These are phyloP conservation scores for Candida golubevii DNA, from an alignment of 805 yeast species.

Conservation along the genomic window DNA sequence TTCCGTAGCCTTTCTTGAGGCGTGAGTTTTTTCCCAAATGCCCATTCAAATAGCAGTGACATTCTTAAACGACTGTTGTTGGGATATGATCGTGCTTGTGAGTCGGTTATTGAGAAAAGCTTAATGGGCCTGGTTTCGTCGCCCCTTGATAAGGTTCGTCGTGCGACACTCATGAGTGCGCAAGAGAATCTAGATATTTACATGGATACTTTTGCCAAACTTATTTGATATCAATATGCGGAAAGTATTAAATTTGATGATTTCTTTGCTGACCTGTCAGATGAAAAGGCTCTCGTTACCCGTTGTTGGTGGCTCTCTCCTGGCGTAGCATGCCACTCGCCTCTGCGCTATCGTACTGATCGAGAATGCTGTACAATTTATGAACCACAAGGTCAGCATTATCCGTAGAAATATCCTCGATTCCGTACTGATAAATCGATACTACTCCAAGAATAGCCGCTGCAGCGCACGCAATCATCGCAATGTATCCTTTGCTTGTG, in stretches of 20 bases:
- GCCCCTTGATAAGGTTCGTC: conserved; percentile 8
- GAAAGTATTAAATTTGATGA: too few relatives aligned
- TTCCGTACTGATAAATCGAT: conserved; percentile 59
- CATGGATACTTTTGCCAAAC: too few relatives aligned
- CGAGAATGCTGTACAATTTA: conserved; percentile 29
- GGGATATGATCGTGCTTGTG: not conserved
- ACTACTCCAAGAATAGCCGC: conserved; percentile 58
- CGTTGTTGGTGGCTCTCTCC: not conserved
- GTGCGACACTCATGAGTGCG: not conserved
- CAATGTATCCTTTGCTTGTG: conserved; percentile 65
- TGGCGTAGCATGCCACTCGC: conserved; percentile 10
- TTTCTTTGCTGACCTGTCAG: too few relatives aligned
- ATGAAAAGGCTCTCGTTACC: too few relatives aligned
- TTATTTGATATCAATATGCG: too few relatives aligned
- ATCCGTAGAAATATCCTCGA: conserved; percentile 54
- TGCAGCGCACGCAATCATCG: conserved; percentile 49
- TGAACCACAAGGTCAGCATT: conserved; percentile 42
- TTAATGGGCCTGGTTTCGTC: too few relatives aligned
- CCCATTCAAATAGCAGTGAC: conserved; percentile 70
- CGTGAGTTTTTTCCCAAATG: conserved; percentile 86
- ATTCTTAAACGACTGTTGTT: conserved; percentile 1
- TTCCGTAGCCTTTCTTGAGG: conserved; percentile 93
- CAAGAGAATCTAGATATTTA: not conserved
- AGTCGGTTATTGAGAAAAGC: not conserved
- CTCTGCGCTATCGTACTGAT: conserved; percentile 21